Percentiles rank a stretch among this genome's conserved stretches.
These are phyloP conservation scores for Lathyrus tuberosus DNA, from an alignment of 306 rosid genomes.

Conservation along the genomic window DNA sequence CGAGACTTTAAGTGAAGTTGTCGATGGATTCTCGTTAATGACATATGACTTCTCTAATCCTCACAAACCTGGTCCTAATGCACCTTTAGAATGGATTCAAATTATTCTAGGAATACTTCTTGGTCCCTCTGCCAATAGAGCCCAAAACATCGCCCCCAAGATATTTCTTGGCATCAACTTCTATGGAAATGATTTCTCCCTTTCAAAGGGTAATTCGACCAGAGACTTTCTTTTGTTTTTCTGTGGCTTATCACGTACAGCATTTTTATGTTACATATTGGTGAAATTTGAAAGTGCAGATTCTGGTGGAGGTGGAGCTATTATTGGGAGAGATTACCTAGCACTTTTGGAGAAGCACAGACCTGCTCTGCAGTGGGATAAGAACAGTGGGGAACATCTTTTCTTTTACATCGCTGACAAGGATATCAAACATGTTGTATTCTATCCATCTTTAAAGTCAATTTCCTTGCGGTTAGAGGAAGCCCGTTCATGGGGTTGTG, in stretches of 20 bases:
- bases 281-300: slow-evolving; percentile 47
- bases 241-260: neutral
- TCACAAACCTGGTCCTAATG: slow-evolving; percentile 93
- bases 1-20: slow-evolving; percentile 62
- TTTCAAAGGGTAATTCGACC: slow-evolving; percentile 61
- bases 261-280: slow-evolving; percentile 6
- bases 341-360: slow-evolving; percentile 76
- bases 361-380: slow-evolving; percentile 80
- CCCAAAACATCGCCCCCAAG: slow-evolving; percentile 54
- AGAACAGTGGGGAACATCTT: slow-evolving; percentile 79
- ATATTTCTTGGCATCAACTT: slow-evolving; percentile 91
- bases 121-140: slow-evolving; percentile 49
- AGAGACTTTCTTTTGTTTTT: neutral
- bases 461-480: slow-evolving; percentile 79
- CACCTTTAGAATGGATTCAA: slow-evolving; percentile 92
- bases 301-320: slow-evolving; percentile 73
- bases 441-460: slow-evolving; percentile 85
- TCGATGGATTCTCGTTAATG: slow-evolving; percentile 93
- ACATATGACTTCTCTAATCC: slow-evolving; percentile 90
- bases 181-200: slow-evolving; percentile 85
- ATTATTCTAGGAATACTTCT: slow-evolving; percentile 62
- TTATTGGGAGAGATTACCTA: slow-evolving; percentile 78
- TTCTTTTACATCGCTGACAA: slow-evolving; percentile 64
- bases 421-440: slow-evolving; percentile 68
- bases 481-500: slow-evolving; percentile 85